Base-by-base conservation (phyloP, 306 rosid species). In the Glycine soja region DNA sequence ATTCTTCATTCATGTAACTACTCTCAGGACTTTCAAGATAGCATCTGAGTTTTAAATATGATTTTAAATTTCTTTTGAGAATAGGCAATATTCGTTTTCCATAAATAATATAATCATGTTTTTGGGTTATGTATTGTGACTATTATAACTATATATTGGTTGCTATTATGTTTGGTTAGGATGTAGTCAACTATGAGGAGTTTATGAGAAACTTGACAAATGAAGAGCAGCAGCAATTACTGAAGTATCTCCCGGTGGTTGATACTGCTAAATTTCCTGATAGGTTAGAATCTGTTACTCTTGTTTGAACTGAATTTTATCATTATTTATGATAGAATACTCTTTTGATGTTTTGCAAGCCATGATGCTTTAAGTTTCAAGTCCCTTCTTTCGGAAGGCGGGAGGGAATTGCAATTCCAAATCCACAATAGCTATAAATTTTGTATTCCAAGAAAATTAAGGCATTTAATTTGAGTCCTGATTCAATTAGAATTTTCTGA, bases 191-290 rank as follows among this genome's bases (percentile, higher is more conserved):
- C 85, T 90, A 66, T 66, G 99, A 90, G 87, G 97, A 84, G 85
- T 96, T 96, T 66, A 84, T 32, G 32, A 90, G 89, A 79, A 90
- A 88, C 79, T 79, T 96, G 90, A 93, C 99, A 74, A 74, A 68
- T 84, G 99, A 93, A 82, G 99, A 96, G 86, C 97, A 92, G 84
- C 90, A 92, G 70, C 88, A 92, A 76, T 82, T 96, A 75, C 87
- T 90, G 87, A 88, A 89, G 81, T 88, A 83, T 84, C 93, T 96
- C 77, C 89, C 99, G 64, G 84, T 84, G 71, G 91, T 83, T 67
- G 99, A 96, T 92, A 81, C 84, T 0, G 78, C 81, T 19, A 78
- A 88, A 66, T 76, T 81, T 88, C 93, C 94, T 3, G 91, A 91
- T 51, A 90, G 97, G 98, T 92, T 80, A 81, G 92, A 81, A 80